Evolutionary conservation across 495 filamentous ascomycete genomes (phyloP).

Genomic region (Copromyces sp.): DNA sequence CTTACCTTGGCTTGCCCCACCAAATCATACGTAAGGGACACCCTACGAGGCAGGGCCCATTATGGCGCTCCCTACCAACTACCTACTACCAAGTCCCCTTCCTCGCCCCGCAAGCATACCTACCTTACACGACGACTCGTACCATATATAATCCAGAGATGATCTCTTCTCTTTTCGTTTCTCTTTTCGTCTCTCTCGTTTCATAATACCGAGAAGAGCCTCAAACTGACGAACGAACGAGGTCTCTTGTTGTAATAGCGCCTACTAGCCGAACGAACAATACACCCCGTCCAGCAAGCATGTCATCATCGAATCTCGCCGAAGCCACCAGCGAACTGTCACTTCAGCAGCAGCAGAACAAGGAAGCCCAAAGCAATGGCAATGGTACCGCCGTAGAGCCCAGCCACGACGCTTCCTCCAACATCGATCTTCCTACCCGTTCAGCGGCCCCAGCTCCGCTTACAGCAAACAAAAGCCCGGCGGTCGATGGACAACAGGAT

Average conservation of each 20-base stretch:
- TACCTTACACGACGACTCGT: neutral
- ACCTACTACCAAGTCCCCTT: neutral
- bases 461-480: constrained; percentile 2
- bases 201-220: neutral
- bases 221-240: neutral
- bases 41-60: neutral
- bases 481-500: neutral
- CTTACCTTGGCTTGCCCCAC: neutral
- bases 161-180: neutral
- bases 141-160: neutral
- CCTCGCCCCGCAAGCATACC: neutral
- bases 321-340: neutral
- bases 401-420: neutral
- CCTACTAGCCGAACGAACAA: neutral
- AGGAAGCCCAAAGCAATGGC: neutral
- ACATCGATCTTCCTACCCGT: constrained; percentile 9
- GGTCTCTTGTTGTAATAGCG: neutral
- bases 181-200: neutral
- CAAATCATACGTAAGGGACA: neutral
- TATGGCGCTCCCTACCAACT: neutral
- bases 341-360: neutral
- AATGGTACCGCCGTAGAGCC: constrained; percentile 8
- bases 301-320: neutral
- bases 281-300: neutral
- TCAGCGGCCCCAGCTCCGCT: constrained; percentile 1